Conservation (phyloP, 129 eudicot species). For the Smallanthus sonchifolius region DNA sequence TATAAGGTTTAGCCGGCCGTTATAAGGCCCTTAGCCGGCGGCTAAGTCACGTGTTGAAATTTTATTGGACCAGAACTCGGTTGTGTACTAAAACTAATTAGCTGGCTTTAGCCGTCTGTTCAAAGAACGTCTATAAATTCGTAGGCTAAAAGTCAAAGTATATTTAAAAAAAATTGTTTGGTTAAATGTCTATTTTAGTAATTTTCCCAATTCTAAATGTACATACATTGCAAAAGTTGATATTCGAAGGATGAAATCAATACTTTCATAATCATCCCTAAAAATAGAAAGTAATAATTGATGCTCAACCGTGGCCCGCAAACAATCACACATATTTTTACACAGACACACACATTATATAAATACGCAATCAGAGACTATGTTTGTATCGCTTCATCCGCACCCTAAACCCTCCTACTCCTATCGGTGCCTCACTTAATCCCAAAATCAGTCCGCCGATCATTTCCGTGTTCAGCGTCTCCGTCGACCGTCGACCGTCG, state of each 20-base stretch:
- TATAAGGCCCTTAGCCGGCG: no score
- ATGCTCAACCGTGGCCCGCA: background rate
- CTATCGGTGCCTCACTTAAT: background rate
- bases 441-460: background rate
- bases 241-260: background rate
- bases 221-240: no score
- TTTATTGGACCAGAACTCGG: no score
- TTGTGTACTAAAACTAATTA: no score
- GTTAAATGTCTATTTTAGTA: no score
- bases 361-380: background rate
- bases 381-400: background rate
- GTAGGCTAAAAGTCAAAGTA: no score
- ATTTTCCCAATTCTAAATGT: no score
- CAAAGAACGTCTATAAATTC: no score
- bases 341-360: background rate
- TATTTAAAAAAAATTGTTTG: no score
- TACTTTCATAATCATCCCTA: background rate
- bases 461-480: background rate
- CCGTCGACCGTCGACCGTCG: slow-evolving; percentile 4
- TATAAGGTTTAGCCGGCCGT: no score
- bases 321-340: background rate
- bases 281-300: background rate
- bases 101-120: no score
- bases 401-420: background rate
- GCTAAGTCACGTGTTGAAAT: no score